Conservation (phyloP, 352 stramenopile species). For the Phytophthora sp. region DNA sequence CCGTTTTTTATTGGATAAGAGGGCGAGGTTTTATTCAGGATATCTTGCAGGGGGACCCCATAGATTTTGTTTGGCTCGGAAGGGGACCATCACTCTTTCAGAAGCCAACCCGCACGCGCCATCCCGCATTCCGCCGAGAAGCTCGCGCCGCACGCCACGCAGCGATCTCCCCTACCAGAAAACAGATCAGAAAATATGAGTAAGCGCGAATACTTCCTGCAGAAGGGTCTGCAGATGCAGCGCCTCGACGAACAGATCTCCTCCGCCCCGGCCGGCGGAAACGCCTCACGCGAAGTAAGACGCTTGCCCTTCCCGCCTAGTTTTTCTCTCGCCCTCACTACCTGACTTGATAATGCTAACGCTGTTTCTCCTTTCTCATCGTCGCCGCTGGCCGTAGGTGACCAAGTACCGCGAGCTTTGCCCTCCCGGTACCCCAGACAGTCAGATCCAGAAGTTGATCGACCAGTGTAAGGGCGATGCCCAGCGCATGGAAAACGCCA, state of each 20-base stretch:
- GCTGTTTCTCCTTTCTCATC: not conserved
- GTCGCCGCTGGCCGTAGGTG: conserved; percentile 45
- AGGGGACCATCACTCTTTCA: conserved; percentile 44
- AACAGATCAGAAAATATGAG: conserved; percentile 74
- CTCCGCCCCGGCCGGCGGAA: conserved; percentile 34
- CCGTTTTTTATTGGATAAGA: no score
- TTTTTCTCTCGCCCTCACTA: not conserved
- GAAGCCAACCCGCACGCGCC: conserved; percentile 22
- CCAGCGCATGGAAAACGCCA: conserved; percentile 69
- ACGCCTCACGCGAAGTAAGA: conserved; percentile 67
- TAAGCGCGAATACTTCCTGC: conserved; percentile 85
- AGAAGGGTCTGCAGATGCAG: conserved; percentile 85
- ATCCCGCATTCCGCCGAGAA: conserved; percentile 15
- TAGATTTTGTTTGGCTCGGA: conserved; percentile 44
- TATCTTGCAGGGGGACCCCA: conserved; percentile 32
- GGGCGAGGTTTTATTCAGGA: conserved; percentile 38
- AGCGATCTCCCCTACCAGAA: conserved; percentile 19
- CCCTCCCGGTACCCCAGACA: conserved; percentile 80
- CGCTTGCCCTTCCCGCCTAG: not conserved
- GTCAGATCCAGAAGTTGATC: conserved; percentile 72
- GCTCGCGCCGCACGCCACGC: conserved; percentile 20
- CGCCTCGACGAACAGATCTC: conserved; percentile 70
- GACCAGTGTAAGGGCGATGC: conserved; percentile 78
- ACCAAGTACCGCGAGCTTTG: conserved; percentile 83
- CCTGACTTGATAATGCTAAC: not conserved